Evolutionary conservation across 129 eudicot species (phyloP), one percentile per base, ranked within the genome.

Genomic region (Gnaphalium uliginosum): DNA sequence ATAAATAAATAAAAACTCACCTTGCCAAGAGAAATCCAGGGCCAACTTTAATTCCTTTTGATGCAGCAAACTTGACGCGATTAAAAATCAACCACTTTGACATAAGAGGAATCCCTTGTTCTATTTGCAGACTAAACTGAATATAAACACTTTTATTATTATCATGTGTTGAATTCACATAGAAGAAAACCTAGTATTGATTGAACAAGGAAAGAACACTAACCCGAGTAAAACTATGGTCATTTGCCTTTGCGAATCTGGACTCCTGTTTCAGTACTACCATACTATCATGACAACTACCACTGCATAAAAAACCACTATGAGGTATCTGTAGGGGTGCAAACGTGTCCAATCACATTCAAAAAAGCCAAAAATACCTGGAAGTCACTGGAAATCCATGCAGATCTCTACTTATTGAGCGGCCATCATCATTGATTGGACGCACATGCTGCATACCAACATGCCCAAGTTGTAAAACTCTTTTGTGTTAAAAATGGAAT

Each of bases 371-470:
- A 18, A 70, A 30, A 27, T 79, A 89, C 99, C 99, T 91, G 89
- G 89, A 91, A 53, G 99, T 94, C 69, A 94, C 89, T 18, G 97
- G 86, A 68, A 91, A 91, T 23, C 99, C 99, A 80, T 94, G 97
- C 75, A 79, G 83, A 78, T 94, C 99, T 84, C 97, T 85, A 79
- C 81, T 83, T 51, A 94, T 89, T 4, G 96, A 76, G 68, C 81
- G 86, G 37, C 99, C 99, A 60, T 89, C 89, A 80, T 94, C 97
- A 86, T 86, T 83, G 27, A 91, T 74, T 0, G 99, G 92, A 75
- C 92, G 93, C 60, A 91, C 90, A 85, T 91, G 97, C 99, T 94
- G 81, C 86, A 90, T 37, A 21, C 62, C 78, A 71, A 71, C 78
- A 71, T 46, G 56, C 79, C 29, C 30, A 14, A 5, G 14, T 59